Evolutionary conservation across 2,329 filamentous ascomycete genomes (phyloP), one percentile per base, ranked within the genome.

Genomic region (Penicillium occitanis): DNA sequence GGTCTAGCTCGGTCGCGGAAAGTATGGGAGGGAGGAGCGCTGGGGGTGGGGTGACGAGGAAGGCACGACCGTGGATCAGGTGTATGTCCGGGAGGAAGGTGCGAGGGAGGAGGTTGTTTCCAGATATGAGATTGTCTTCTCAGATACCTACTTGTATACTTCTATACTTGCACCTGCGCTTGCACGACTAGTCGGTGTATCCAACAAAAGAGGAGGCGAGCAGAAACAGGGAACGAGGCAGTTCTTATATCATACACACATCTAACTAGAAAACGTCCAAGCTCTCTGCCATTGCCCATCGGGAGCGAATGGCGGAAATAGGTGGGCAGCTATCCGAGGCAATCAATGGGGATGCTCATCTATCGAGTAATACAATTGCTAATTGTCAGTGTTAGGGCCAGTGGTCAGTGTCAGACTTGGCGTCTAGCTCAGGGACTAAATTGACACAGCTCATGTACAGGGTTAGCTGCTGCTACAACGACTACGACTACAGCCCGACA

Each of bases 301-400:
- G 53, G 51, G 33, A 57, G 30, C 17, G 28, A 37, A 25, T 37
- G 53, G 17, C 33, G 53, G 53, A 57, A 40, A 57, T 7, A 57
- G 53, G 53, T 57, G 53, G 53, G 53, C 53, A 57, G 53, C 53
- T 57, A 57, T 57, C 53, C 53, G 53, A 57, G 53, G 53, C 53
- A 57, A 40, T 57, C 33, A 22, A 55, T n/a, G 28, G 30, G 30
- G 51, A 55, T 37, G 53, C 3, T 25, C 53, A 57, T 57, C 30
- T 44, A 63, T 63, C 61, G 61, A 63, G 61, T 63, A 63, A 63
- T 63, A 51, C 46, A 55, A 63, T 64, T 58, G 62, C 40, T 64
- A 57, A 64, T 59, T 58, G 51, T 48, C 42, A 63, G 58, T 61
- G 37, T 46, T 40, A 51, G 10, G n/a, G n/a, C 22, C 19, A 11